Base-by-base conservation (phyloP, 2,329 filamentous ascomycete genomes). In the Fusarium tjaetaba region DNA sequence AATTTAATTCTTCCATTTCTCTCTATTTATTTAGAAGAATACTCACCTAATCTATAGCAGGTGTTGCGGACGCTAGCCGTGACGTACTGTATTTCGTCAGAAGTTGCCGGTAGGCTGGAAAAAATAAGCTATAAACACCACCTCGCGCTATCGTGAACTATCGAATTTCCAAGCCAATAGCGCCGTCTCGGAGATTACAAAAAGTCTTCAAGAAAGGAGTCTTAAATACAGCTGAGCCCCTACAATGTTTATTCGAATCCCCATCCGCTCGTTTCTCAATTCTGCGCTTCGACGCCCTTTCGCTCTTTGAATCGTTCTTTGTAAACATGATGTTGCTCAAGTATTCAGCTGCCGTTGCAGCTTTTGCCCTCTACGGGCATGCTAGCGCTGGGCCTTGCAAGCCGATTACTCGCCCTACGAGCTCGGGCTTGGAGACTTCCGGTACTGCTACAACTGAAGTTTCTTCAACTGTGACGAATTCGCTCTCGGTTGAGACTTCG, bases 261-360 rank as follows among this genome's bases (percentile, higher is more conserved):
- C 18, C 24, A 22, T 26, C 7, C 13, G 3, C 24, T 53, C 49
- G 2, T 22, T 53, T 2, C 7, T 22, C 3, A 20, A 22, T 16
- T 9, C 7, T 16, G 30, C 49, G 30, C 22, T 30, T 57, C 30
- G 38, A 24, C 49, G 38, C 30, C 10, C 14, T 43, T 57, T 1
- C 49, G 4, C 11, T 57, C 59, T 11, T 57, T 57, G 36, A 18
- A 2, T n/a, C 10, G 0, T 34, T 51, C 22, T 34, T 24, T 4
- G n/a, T 75, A 72, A 15, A 82, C 1, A 46, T 39, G 22, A 20
- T 62, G 11, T 32, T 62, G 20, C 18, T 30, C 24, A 61, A 38
- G 39, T n/a, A 43, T 4, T 56, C 49, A 24, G 39, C 16, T 14
- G 39, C 8, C 16, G 18, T 30, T 3, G 59, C 32, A 4, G 49